Evolutionary conservation across 257 asterid species (phyloP).

Genomic region (Linderniella brevidens): DNA sequence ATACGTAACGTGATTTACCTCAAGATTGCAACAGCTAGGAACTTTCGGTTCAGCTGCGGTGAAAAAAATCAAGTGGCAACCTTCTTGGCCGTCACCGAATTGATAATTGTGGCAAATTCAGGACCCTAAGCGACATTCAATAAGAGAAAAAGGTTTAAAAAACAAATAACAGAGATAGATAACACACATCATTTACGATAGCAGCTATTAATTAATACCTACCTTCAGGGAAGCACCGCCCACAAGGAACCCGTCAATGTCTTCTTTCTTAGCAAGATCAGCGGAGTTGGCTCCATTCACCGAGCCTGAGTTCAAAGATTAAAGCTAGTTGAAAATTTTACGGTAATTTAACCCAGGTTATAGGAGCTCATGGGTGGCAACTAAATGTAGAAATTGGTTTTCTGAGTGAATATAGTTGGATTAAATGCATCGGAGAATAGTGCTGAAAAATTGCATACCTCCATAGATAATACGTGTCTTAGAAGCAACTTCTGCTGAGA

Average conservation of each 20-base stretch:
- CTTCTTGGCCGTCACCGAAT: conserved; percentile 88
- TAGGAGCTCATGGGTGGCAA: not conserved
- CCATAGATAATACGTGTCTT: conserved; percentile 85
- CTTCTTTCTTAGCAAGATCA: conserved; percentile 87
- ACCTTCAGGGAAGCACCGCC: conserved; percentile 99
- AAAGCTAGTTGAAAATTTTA: not conserved
- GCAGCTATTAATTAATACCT: not conserved
- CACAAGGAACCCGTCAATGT: conserved; percentile 50
- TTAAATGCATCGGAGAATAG: too few relatives aligned
- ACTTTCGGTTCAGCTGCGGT: too few relatives aligned
- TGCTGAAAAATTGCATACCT: conserved; percentile 31
- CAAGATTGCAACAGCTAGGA: too few relatives aligned
- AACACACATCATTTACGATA: too few relatives aligned
- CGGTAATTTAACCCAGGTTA: too few relatives aligned
- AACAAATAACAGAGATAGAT: too few relatives aligned
- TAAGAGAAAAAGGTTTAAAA: too few relatives aligned
- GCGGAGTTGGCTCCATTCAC: conserved; percentile 82
- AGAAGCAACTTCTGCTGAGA: conserved; percentile 79
- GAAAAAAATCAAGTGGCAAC: conserved; percentile 48
- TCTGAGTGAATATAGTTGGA: too few relatives aligned
- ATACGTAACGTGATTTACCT: too few relatives aligned
- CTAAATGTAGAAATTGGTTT: not conserved
- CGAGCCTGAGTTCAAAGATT: conserved; percentile 41
- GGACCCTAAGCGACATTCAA: conserved; percentile 36
- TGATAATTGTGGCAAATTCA: conserved; percentile 78